phyloP scores from a whole-genome alignment of 495 filamentous ascomycete genomes.

The Podospora conica region DNA sequence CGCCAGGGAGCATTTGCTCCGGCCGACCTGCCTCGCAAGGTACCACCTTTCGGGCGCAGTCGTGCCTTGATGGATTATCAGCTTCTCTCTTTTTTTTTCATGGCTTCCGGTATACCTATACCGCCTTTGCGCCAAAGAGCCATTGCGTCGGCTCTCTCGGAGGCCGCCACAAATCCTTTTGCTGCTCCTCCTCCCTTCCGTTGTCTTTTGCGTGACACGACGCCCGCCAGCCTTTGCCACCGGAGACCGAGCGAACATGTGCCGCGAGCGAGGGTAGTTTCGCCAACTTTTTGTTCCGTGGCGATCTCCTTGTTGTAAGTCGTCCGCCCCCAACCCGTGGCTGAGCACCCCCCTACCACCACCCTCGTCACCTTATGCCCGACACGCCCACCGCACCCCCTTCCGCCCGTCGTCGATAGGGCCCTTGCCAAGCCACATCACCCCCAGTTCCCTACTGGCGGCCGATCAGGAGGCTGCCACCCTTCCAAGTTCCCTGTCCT shows the following conservation, averaged over 20 bases:
- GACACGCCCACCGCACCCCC: not conserved
- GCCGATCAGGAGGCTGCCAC: not conserved
- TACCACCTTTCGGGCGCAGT: constrained; percentile 24
- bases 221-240: constrained; percentile 31
- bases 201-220: constrained; percentile 16
- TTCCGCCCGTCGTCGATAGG: not conserved
- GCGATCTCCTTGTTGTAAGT: constrained; percentile 1
- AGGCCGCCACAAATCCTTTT: constrained; percentile 16
- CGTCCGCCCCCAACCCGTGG: too few relatives aligned
- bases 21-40: constrained; percentile 24
- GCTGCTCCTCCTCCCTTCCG: constrained; percentile 19
- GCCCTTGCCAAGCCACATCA: not conserved
- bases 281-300: not conserved
- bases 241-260: not conserved
- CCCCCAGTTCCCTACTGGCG: not conserved
- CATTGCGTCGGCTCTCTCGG: constrained; percentile 11
- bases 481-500: not conserved
- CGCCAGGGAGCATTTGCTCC: constrained; percentile 33
- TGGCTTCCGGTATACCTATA: constrained; percentile 15
- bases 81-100: not conserved
- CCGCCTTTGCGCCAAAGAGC: constrained; percentile 24
- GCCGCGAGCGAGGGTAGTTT: not conserved
- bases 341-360: constrained; percentile 1
- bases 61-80: constrained; percentile 17
- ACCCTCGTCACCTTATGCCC: not conserved